Base-by-base conservation (phyloP, 2,329 filamentous ascomycete species). In the Talaromyces sp. region DNA sequence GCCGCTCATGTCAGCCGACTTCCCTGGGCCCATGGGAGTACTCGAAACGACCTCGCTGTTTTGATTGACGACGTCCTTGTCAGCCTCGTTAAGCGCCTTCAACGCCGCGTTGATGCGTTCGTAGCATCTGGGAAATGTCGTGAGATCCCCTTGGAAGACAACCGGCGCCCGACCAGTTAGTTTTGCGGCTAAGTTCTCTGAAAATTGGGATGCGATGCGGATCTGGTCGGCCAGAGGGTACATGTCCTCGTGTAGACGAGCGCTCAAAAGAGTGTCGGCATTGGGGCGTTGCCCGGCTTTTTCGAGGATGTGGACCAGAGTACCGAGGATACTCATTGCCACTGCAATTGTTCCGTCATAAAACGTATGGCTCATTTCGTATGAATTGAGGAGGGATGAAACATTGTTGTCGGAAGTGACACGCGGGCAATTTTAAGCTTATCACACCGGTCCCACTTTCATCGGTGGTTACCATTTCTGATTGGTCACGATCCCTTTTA, bases 101-200 rank as follows among this genome's bases (percentile, higher is more conserved):
- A 84, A 69, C 0, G 80, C 81, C 56, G 72, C 75, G 4, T 76
- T 66, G 52, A 86, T 75, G 3, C 82, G 76, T 14, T 66, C 74
- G 4, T 80, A 72, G n/a, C 85, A 67, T 29, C 83, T 76, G 0
- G 71, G 70, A 55, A 84, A 81, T 0, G 80, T 82, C 38, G 70
- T 77, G 65, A 82, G 77, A 26, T 74, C 72, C 61, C 81, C 77
- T 2, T 73, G 71, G 17, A 77, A 66, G 11, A 65, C 58, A n/a
- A 52, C 58, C 4, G 57, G 32, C n/a, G 38, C 57, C 2, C 57
- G 32, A 19, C 50, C 50, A 14, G 48, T 54, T 8, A 58, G 21
- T 17, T 27, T 32, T 5, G 57, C 57, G 32, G 53, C 29, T n/a
- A 58, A 29, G 12, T 58, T 58, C 19, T 58, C 57, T 0, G 48